Evolutionary conservation across 257 asterid species (phyloP), one percentile per base, ranked within the genome.

Genomic region (Solanum chaucha): DNA sequence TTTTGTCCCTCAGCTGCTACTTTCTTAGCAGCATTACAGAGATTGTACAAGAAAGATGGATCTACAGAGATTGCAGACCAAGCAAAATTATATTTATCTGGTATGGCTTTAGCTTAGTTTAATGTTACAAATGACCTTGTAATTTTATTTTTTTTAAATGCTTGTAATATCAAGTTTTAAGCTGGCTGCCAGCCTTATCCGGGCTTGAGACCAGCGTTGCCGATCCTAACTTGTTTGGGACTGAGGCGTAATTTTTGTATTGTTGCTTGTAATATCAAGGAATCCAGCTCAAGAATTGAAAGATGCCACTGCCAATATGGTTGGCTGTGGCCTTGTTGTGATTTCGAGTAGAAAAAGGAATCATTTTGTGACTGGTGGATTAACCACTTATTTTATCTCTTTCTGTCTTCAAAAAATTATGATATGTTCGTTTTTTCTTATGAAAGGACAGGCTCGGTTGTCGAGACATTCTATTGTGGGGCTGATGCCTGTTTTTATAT

Each of bases 401-500:
- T 3, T 19, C 10, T 74, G 55, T 38, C 59, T 2, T 38, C 41
- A 40, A 75, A 36, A 75, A 38, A 75, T 20, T 75, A 6, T 40
- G 6, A 73, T 20, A 73, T 20, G 32, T 35, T 36, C 17, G 13
- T 73, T 35, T 34, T 55, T 73, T 41, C 82, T 35, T 10, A 36
- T 5, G n/a, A 20, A 73, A 73, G 82, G 78, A 64, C 32, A 46
- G 28, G 75, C 83, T 88, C 58, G 8, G 48, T 73, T 40, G 22
- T 87, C 90, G 86, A 88, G 91, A 89, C 89, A 87, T 88, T 89
- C 90, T 48, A 70, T 46, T 82, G 89, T 87, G 72, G 77, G 86
- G 77, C 83, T 40, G 22, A 41, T 85, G 44, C 51, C 46, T 87
- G 91, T 87, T 74, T 35, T 35, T 87, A 85, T 85, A 71, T 89